Evolutionary conservation across 2,329 filamentous ascomycete species (phyloP).

Genomic region (Calonectria pseudoreteaudii): DNA sequence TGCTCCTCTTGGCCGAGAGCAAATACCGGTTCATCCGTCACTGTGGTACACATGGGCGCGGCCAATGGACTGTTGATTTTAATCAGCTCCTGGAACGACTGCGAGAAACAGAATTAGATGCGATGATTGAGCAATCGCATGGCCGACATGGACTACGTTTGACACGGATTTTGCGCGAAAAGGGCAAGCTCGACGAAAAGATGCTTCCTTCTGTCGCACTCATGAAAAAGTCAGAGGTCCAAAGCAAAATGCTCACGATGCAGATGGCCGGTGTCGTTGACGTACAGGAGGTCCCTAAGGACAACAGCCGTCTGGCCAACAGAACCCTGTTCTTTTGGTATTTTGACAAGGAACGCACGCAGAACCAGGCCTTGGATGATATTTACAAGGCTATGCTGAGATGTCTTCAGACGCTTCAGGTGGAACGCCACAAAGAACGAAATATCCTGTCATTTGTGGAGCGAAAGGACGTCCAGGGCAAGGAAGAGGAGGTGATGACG

Average conservation of each 20-base stretch:
- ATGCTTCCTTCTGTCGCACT: conserved; percentile 83
- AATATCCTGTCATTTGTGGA: conserved; percentile 84
- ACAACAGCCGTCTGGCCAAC: conserved; percentile 83
- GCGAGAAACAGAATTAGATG: conserved; percentile 83
- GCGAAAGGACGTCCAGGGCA: conserved; percentile 85
- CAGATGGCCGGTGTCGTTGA: conserved; percentile 89
- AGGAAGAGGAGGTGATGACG: conserved; percentile 83
- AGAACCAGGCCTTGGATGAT: conserved; percentile 79
- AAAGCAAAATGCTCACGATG: conserved; percentile 86
- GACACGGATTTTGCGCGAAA: conserved; percentile 85
- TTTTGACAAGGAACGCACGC: conserved; percentile 82
- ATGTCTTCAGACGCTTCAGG: conserved; percentile 81
- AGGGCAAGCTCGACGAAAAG: conserved; percentile 96
- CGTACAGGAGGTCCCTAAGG: conserved; percentile 92
- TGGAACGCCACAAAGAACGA: conserved; percentile 78
- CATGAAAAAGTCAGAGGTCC: conserved; percentile 86
- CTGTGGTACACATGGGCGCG: conserved; percentile 70
- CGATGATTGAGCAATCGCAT: conserved; percentile 81
- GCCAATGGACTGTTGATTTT: conserved; percentile 89
- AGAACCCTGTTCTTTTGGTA: conserved; percentile 93
- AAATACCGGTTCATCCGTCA: conserved; percentile 76
- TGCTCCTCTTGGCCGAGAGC: conserved; percentile 78
- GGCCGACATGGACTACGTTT: conserved; percentile 83
- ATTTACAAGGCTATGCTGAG: conserved; percentile 92
- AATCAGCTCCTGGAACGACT: conserved; percentile 76